Percentiles rank a stretch among this genome's conserved stretches.
Evolutionary conservation across 2,329 filamentous ascomycete species (phyloP).

Genomic region (Penicillium polonicum): DNA sequence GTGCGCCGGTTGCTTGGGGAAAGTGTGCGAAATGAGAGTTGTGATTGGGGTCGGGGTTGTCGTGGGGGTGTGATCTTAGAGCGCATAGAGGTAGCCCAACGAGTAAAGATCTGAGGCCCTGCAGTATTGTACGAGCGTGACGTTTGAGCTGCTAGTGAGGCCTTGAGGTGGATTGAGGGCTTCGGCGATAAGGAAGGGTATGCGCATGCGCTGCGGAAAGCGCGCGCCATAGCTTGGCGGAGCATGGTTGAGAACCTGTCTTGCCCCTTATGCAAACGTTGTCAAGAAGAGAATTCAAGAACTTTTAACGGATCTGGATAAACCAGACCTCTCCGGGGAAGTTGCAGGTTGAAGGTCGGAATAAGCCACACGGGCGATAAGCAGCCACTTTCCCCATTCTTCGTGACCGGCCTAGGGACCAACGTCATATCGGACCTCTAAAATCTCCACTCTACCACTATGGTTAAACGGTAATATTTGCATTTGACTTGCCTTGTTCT

Average conservation of each 20-base stretch:
- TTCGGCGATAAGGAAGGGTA: not conserved
- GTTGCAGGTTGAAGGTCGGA: not conserved
- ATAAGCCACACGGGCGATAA: conserved; percentile 1
- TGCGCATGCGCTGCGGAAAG: conserved; percentile 7
- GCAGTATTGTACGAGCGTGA: not conserved
- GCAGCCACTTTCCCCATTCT: not conserved
- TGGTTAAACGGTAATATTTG: no score
- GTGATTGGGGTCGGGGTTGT: not conserved
- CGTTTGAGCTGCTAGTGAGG: not conserved
- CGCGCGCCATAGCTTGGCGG: not conserved
- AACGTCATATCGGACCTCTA: not conserved
- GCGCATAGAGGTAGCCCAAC: not conserved
- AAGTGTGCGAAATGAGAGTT: not conserved
- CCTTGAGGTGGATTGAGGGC: not conserved
- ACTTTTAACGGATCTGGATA: not conserved
- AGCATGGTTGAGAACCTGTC: not conserved
- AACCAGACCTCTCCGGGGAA: not conserved
- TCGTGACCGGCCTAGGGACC: not conserved
- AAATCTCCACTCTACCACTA: not conserved
- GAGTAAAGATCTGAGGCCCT: not conserved
- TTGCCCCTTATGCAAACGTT: not conserved
- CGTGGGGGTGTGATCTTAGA: not conserved
- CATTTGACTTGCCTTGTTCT: no score
- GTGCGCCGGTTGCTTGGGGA: conserved; percentile 1
- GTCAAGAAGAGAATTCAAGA: not conserved